Evolutionary conservation across 352 stramenopile genomes (phyloP).

Genomic region (Phytophthora megakarya): DNA sequence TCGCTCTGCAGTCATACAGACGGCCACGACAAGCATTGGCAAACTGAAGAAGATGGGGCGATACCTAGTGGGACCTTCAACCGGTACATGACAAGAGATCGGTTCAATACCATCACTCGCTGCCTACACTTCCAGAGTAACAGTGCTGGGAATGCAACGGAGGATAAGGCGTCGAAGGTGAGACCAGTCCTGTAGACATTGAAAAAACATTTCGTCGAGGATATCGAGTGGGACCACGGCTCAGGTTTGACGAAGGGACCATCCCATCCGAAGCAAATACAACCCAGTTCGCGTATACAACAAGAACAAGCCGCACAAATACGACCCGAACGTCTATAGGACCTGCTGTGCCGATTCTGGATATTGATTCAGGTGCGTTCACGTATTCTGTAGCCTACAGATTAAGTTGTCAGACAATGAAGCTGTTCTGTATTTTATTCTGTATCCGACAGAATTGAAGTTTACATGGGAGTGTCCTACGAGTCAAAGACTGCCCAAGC

Average conservation of each 20-base stretch:
- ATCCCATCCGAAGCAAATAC: slow-evolving; percentile 19
- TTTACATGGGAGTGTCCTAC: slow-evolving; percentile 10
- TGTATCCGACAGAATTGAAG: slow-evolving; percentile 22
- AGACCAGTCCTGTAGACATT: slow-evolving; percentile 4
- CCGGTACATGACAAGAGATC: slow-evolving; percentile 16
- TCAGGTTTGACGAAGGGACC: slow-evolving; percentile 21
- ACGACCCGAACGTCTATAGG: slow-evolving; percentile 27
- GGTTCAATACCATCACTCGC: slow-evolving; percentile 12
- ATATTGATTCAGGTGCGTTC: slow-evolving; percentile 22
- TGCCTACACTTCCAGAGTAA: slow-evolving; percentile 24
- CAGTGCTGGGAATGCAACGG: not conserved
- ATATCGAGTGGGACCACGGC: not conserved
- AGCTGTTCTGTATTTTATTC: slow-evolving; percentile 2
- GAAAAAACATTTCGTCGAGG: slow-evolving; percentile 18
- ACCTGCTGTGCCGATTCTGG: slow-evolving; percentile 14
- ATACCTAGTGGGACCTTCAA: slow-evolving; percentile 4
- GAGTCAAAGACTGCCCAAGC: too few relatives aligned
- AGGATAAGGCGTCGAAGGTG: slow-evolving; percentile 18
- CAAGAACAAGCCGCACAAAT: slow-evolving; percentile 23
- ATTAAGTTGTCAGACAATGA: not conserved
- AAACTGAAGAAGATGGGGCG: not conserved
- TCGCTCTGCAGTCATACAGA: too few relatives aligned
- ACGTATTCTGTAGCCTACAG: slow-evolving; percentile 1
- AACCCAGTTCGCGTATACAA: slow-evolving; percentile 25
- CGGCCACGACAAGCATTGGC: too few relatives aligned